Base-by-base conservation (phyloP, 768 basidiomycete species). In the Lenzites betulinus region DNA sequence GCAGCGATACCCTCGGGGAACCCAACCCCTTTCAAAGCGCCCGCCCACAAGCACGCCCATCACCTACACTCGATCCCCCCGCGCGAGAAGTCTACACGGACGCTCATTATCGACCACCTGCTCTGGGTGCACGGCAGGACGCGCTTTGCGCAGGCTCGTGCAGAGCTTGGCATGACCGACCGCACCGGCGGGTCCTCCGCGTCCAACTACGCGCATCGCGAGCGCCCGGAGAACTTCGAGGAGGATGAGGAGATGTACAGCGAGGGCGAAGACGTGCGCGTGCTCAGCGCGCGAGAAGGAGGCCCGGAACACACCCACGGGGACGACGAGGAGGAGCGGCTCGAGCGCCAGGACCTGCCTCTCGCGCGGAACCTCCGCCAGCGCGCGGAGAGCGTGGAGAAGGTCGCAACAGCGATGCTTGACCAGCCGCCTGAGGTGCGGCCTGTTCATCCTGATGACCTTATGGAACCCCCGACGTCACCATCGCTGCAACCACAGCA, bases 41-140 rank as follows among this genome's bases (percentile, higher is more conserved):
- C 89, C 8, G 92, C 92, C 1, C 92, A 93, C 74, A 91, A 88
- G 65, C 90, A 93, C 78, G 92, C 92, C 0, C 92, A 93, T 71
- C 90, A 93, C 70, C 75, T 93, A 1, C 92, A 94, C 70, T 86
- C 89, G 2, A 93, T 94, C 33, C 92, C 92, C 2, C 92, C 90
- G 2, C 77, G 90, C 39, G 92, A 94, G 73, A 94, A 93, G 77
- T 90, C 89, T n/a, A 93, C 92, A 8, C 79, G 91, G 33, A 93
- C 91, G 11, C 79, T 93, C 58, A 94, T 93, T 66, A 85, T 94
- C 57, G 92, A 94, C 73, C 89, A 93, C 73, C 85, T 92, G 81
- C 77, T 93, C 50, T 93, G 89, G 90, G 88, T 88, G 7, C 92
- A 93, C 73, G 86, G 81, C 12, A 79, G 87, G 63, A 91, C 91